Evolutionary conservation across 2,329 filamentous ascomycete genomes (phyloP), one percentile per base, ranked within the genome.

Genomic region (Apiospora marii): DNA sequence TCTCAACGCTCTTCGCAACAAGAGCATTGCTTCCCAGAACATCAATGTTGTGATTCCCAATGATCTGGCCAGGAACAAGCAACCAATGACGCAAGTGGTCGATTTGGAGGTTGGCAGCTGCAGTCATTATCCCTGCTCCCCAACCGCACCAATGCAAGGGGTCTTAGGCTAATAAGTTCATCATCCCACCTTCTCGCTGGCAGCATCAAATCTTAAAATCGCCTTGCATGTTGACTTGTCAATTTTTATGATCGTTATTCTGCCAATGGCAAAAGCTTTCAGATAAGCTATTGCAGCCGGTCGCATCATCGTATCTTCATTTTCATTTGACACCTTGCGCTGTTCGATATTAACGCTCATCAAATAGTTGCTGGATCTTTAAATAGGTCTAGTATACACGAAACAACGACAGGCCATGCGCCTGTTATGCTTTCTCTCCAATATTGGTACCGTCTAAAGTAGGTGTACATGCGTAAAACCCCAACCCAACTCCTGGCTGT

Each of bases 101-200:
- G 41, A 64, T n/a, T 64, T 24, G 34, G 58, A 41, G 34, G 58
- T 64, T 64, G 58, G 58, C 58, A 64, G 53, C 30, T 37, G 58
- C 58, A 64, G 19, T 41, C 58, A 13, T 13, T 22, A 64, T 64
- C 34, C 58, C 58, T 64, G 58, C 34, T 64, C 41, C 22, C 51
- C 58, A 37, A 64, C n/a, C 19, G 30, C 34, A 19, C 58, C 58
- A 64, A 64, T 64, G 58, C 58, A 64, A 41, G 58, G 58, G 58
- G 30, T 41, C 58, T 64, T 30, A 24, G 19, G 34, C 12, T 64
- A 41, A 41, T 64, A 41, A 41, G 22, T 41, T 64, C 34, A n/a
- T n/a, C 58, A 64, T 64, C 22, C 58, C 58, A n/a, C 58, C 58
- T 64, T 37, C 53, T 64, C 30, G 10, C 53, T 64, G 12, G 34